Base-by-base conservation (phyloP, 768 basidiomycete species). In the Suillus lakei region DNA sequence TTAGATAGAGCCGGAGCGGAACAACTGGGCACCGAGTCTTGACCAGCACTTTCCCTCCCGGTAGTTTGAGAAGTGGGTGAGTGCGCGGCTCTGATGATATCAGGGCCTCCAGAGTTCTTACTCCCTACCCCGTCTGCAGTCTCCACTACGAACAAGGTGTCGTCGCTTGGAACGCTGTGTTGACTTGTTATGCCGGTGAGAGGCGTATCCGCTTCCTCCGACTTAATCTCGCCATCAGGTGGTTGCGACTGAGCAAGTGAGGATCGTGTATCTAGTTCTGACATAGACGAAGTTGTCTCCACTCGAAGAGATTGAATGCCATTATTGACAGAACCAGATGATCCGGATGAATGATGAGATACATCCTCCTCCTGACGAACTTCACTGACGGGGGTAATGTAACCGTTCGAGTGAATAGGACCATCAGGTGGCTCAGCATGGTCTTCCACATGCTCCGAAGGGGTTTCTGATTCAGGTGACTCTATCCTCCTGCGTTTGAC, bases 131-230 rank as follows among this genome's bases (percentile, higher is more conserved):
- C 72, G 32, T 71, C 69, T 5, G 70, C 70, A 8, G 67, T 73
- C 43, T 83, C 80, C 15, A 72, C 67, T 18, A 77, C 81, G 54
- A 80, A 80, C 48, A 88, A 78, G 10, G 85, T 88, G 61, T 85
- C 85, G 66, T 89, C 89, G 70, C 84, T 88, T 36, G 85, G 84
- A 64, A 82, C 78, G 67, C 88, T 88, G 70, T 84, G 85, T 65
- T 80, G 79, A 68, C 84, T 85, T 58, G 84, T 81, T 63, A 78
- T 68, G 26, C 75, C 81, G 7, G 83, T 86, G 53, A 83, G 73
- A 1, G 86, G 85, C 36, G 86, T 88, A 36, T 79, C 84, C 62
- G 77, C 67, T 64, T 86, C 86, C 71, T 88, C 88, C n/a, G 81
- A 82, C 71, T 85, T 85, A 50, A 82, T 77, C 58, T 78, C 80